Base-by-base conservation (phyloP, 2,329 filamentous ascomycete genomes). In the Colletotrichum sansevieriae region DNA sequence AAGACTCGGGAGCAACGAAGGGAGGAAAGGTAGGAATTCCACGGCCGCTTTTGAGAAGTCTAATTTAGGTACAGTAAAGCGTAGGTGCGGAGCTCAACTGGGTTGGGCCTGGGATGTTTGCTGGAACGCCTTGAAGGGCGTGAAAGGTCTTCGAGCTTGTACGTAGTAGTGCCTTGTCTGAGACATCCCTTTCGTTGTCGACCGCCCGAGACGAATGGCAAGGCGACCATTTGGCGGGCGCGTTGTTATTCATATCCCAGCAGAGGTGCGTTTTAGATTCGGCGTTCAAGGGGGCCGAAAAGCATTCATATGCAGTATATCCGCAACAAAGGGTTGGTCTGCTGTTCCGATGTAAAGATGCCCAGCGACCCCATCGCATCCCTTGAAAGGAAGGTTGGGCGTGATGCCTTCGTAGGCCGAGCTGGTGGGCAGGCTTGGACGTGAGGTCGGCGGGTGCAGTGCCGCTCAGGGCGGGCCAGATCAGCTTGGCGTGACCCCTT, bases 111-210 rank as follows among this genome's bases (percentile, higher is more conserved):
- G 29, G 25, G 47, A 56, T 55, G 55, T 55, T 56, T 61, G 49
- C 25, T 57, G 66, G 66, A 69, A 65, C 55, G 55, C 43, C 57
- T 58, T 41, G 43, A 49, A 18, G 62, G 54, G 54, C 18, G 47
- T 22, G 20, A 49, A 39, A 68, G 62, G 49, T 51, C 18, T 56
- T 61, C 49, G 41, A 51, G n/a, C 55, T 41, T 60, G 47, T 44
- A 9, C 7, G 8, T 8, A 8, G 29, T 9, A 54, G 46, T 35
- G 15, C 13, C 15, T 33, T 69, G 62, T 65, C 39, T 69, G 56
- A 69, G 62, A 69, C 62, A 69, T 56, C 66, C 66, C 66, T 69
- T 58, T 69, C 20, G 43, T 69, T 29, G 55, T 64, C 62, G 65
- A 39, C 35, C 29, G 22, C 37, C 33, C 56, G 41, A 43, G 39